Conservation (phyloP, 2,329 filamentous ascomycete genomes). For the Aspergillus uvarum region DNA sequence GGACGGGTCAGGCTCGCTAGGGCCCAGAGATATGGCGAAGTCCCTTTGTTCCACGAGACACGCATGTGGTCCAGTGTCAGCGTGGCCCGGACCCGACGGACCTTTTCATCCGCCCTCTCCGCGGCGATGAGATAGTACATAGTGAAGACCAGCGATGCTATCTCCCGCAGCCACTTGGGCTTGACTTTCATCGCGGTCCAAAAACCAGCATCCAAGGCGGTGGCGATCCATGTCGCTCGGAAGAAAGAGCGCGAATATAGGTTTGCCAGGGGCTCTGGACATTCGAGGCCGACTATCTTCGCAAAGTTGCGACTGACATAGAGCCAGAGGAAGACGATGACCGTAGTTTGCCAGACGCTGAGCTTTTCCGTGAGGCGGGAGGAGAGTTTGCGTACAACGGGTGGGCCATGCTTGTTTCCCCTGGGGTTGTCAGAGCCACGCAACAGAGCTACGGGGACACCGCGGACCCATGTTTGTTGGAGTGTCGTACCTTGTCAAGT, state of each 20-base stretch:
- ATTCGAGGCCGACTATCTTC: slow-evolving; percentile 85
- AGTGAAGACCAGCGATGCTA: slow-evolving; percentile 80
- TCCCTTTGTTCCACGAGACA: slow-evolving; percentile 93
- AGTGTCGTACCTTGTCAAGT: slow-evolving; percentile 65
- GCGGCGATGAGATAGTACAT: slow-evolving; percentile 89
- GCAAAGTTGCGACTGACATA: slow-evolving; percentile 92
- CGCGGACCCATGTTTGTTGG: no score
- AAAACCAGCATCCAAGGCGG: slow-evolving; percentile 91
- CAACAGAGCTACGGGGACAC: not conserved
- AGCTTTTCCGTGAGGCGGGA: slow-evolving; percentile 67
- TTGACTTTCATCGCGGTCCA: slow-evolving; percentile 97
- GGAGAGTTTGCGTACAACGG: slow-evolving; percentile 55
- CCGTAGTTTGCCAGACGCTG: slow-evolving; percentile 85
- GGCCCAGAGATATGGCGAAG: slow-evolving; percentile 77
- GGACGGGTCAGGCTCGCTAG: slow-evolving; percentile 73
- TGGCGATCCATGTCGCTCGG: slow-evolving; percentile 93
- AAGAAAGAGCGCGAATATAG: slow-evolving; percentile 93
- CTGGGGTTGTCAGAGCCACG: slow-evolving; percentile 46
- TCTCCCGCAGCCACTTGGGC: slow-evolving; percentile 74
- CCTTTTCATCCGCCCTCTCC: slow-evolving; percentile 94
- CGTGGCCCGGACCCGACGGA: slow-evolving; percentile 80
- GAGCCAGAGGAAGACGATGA: slow-evolving; percentile 84
- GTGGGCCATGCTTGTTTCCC: slow-evolving; percentile 81
- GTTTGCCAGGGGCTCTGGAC: slow-evolving; percentile 88
- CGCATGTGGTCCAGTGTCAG: slow-evolving; percentile 89